Conservation (phyloP, 306 rosid genomes). For the Citrullus mucosospermus region DNA sequence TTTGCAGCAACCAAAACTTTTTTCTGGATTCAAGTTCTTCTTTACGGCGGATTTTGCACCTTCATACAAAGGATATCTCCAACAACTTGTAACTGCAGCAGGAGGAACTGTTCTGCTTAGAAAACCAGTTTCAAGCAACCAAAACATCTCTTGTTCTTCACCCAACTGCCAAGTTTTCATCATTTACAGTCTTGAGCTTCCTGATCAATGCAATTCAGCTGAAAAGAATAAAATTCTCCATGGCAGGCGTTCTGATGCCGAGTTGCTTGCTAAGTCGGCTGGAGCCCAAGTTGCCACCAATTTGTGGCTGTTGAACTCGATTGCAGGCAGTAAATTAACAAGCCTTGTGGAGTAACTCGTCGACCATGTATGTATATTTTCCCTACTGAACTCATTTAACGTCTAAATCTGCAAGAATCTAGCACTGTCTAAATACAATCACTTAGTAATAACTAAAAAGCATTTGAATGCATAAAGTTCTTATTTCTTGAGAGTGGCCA, state of each 20-base stretch:
- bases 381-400: neutral
- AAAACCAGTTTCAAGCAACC: conserved; percentile 46
- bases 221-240: conserved; percentile 22
- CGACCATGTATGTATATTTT: neutral
- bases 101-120: conserved; percentile 79
- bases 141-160: conserved; percentile 10
- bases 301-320: conserved; percentile 72
- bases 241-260: conserved; percentile 40
- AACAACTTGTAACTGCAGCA: conserved; percentile 70
- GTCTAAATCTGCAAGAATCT: neutral
- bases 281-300: conserved; percentile 58
- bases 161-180: conserved; percentile 35
- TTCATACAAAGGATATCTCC: conserved; percentile 69
- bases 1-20: conserved; percentile 75
- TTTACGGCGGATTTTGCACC: conserved; percentile 55
- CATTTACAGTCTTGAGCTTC: conserved; percentile 62
- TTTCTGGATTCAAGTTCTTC: conserved; percentile 60
- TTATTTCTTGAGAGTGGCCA: neutral
- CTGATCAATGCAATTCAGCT: conserved; percentile 29
- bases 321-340: conserved; percentile 74
- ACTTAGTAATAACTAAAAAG: neutral
- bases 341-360: conserved; percentile 21
- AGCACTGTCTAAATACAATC: neutral
- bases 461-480: neutral
- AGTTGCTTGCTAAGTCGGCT: conserved; percentile 48